Base-by-base conservation (phyloP, 495 filamentous ascomycete genomes). In the Aspergillus olivimuriae region DNA sequence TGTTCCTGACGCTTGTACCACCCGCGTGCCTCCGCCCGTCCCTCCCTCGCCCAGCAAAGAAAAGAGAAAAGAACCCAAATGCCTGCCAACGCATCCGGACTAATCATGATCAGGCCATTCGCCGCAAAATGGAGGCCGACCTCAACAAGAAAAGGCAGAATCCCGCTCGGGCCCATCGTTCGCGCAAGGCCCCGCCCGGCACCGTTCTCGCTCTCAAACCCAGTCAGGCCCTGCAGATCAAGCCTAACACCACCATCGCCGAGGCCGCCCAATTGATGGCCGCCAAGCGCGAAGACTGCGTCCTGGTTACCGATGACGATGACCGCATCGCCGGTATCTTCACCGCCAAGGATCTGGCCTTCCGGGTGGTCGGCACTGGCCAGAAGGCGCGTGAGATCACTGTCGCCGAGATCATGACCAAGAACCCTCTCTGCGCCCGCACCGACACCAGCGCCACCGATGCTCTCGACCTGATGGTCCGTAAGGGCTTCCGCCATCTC, bases 211-310 rank as follows among this genome's bases (percentile, higher is more conserved):
- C 92, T 51, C 77, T 99, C 39, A 91, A 90, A 57, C 92, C 92
- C 20, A 95, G 89, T 56, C 88, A 86, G 53, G 92, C 92, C 22
- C 83, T 99, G 3, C 92, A 99, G 66, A 97, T 99, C 65, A 99
- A 99, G 70, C 94, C 92, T 37, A 73, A 75, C 40, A 95, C 89
- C 17, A 95, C 87, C 39, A 92, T 99, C 44, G 84, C 94, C 34
- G 92, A 97, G 64, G 92, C 92, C 26, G 91, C 92, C 22, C 94
- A 99, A 70, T 73, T 99, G 60, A 99, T 99, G 92, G 92, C 92
- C 21, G 92, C 92, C 21, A 99, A 99, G 76, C 77, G 92, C 44
- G 92, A 97, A 59, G 92, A 99, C 68, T 99, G 92, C 59, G 92
- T 99, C n/a, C 72, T 99, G 41, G 92, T 99, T 28, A 99, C 94